phyloP scores from a whole-genome alignment of 306 rosid species.

The Prunus fruticosa region DNA sequence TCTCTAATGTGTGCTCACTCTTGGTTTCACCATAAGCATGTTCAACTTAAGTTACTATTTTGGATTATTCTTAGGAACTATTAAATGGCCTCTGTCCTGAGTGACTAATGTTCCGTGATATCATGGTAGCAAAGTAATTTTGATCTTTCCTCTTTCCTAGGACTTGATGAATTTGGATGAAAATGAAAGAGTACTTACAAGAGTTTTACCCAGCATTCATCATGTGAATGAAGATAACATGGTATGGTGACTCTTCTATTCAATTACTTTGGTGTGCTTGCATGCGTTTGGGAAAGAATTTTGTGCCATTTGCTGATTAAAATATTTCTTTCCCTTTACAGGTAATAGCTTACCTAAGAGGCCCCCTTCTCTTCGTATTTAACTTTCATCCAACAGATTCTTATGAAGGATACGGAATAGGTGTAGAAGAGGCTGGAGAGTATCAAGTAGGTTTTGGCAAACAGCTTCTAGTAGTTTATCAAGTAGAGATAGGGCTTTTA shows the following conservation, averaged over 20 bases:
- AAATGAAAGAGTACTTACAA: slow-evolving; percentile 61
- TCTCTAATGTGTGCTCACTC: slow-evolving; percentile 12
- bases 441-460: slow-evolving; percentile 59
- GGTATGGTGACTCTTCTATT: slow-evolving; percentile 40
- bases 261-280: not conserved
- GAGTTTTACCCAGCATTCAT: slow-evolving; percentile 60
- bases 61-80: not conserved
- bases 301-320: slow-evolving; percentile 1
- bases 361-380: slow-evolving; percentile 80
- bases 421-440: slow-evolving; percentile 97
- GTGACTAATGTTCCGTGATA: slow-evolving; percentile 9
- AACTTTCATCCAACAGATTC: slow-evolving; percentile 90
- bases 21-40: slow-evolving; percentile 16
- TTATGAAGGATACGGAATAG: slow-evolving; percentile 57
- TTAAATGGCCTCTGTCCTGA: slow-evolving; percentile 3
- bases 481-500: not conserved
- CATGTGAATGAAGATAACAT: slow-evolving; percentile 70
- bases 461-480: not conserved
- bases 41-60: slow-evolving; percentile 14
- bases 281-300: not conserved
- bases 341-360: slow-evolving; percentile 88
- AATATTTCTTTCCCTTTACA: slow-evolving; percentile 32
- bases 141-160: slow-evolving; percentile 36
- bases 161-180: slow-evolving; percentile 88
- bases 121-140: slow-evolving; percentile 12